Conservation (phyloP, 352 stramenopile genomes). For the Phytophthora constricta region DNA sequence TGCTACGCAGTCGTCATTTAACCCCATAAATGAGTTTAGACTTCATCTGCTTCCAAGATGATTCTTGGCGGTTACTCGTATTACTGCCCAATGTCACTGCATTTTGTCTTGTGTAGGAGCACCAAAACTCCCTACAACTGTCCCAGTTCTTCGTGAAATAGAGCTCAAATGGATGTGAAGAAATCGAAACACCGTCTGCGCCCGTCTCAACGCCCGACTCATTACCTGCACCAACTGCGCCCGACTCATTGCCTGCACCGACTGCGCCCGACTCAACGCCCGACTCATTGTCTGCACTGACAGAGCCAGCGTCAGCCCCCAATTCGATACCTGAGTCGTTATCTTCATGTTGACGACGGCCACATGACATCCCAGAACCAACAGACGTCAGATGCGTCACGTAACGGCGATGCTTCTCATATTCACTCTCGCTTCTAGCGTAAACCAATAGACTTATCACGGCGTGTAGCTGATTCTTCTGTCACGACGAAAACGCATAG, state of each 20-base stretch:
- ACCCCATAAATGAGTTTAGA: conserved; percentile 16
- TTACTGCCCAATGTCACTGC: conserved; percentile 27
- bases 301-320: too few species aligned
- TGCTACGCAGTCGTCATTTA: conserved; percentile 30
- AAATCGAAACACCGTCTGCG: too few species aligned
- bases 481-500: conserved; percentile 21
- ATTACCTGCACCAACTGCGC: too few species aligned
- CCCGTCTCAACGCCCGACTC: too few species aligned
- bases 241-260: too few species aligned
- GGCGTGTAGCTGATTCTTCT: conserved; percentile 24
- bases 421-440: conserved; percentile 10
- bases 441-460: conserved; percentile 23
- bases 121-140: conserved; percentile 20
- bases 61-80: conserved; percentile 37
- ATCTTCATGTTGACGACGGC: too few species aligned
- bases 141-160: conserved; percentile 42
- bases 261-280: too few species aligned
- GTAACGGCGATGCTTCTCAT: conserved; percentile 11
- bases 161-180: conserved; percentile 14
- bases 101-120: conserved; percentile 18
- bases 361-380: too few species aligned
- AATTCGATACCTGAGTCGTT: too few species aligned
- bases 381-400: conserved; percentile 1
- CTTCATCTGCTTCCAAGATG: conserved; percentile 38
- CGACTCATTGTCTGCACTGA: too few species aligned